Evolutionary conservation across 1,284 basidiomycete genomes (phyloP), one percentile per base, ranked within the genome.

Genomic region (Tausonia pullulans): DNA sequence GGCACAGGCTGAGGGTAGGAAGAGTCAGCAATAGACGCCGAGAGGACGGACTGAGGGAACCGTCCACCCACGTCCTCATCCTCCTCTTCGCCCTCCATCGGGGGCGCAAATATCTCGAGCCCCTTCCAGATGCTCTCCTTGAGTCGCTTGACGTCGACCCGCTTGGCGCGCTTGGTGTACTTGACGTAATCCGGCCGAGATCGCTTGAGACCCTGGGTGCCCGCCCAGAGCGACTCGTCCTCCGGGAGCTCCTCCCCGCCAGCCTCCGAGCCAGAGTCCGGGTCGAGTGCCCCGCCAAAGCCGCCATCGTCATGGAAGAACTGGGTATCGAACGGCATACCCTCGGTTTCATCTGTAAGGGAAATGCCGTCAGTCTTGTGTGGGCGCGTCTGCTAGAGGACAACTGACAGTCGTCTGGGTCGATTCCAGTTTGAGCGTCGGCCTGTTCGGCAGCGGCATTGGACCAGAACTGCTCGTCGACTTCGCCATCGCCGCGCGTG

Each of bases 101-200:
- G 51, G 40, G 56, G 81, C 69, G 85, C 78, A n/a, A 84, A 81
- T 64, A 89, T 88, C 70, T 88, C 86, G 50, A 98, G 78, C 5
- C 89, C 88, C 72, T 83, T 87, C 95, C 95, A 99, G 64, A 98
- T 98, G 72, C 93, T 96, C 68, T 98, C 96, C 79, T 98, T 99
- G 70, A 99, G 80, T 76, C 88, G 90, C 73, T 93, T 85, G 58
- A 99, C 93, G 73, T 98, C 96, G 43, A 99, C 94, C 54, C 94
- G 81, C 79, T 98, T 98, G 2, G 96, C 95, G 64, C 89, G 85
- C 78, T 95, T 96, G 4, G 94, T 88, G 72, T 96, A 98, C 70
- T 94, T 92, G 71, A 99, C 91, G 68, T 85, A 84, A 73, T 97
- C 90, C 2, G 93, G 93, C 67, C 86, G 81, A 52, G 90, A 84